Conservation (phyloP, 441 rosid genomes). For the Metrosideros polymorpha region DNA sequence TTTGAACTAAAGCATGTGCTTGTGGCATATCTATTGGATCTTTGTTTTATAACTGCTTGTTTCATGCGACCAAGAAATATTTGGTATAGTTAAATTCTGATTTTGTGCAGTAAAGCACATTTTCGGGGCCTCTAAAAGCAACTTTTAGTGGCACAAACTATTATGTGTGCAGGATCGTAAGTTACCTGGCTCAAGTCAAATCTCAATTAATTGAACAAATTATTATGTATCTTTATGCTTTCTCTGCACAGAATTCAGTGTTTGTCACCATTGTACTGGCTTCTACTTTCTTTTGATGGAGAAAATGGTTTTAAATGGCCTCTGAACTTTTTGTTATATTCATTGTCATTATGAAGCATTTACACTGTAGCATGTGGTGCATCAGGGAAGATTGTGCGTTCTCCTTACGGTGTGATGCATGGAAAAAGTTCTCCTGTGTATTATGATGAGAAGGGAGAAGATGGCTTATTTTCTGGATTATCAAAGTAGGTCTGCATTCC, state of each 20-base stretch:
- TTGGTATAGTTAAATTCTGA: neutral
- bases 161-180: neutral
- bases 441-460: slow-evolving; percentile 87
- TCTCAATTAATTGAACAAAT: neutral
- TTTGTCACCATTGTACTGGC: neutral
- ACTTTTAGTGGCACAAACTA: neutral
- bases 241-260: neutral
- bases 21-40: neutral
- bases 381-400: slow-evolving; percentile 79
- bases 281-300: neutral
- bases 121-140: neutral
- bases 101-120: neutral
- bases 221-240: neutral
- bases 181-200: neutral
- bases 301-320: neutral
- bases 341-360: neutral
- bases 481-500: slow-evolving; percentile 42
- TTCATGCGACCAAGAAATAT: neutral
- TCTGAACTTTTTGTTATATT: neutral
- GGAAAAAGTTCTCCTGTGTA: slow-evolving; percentile 84
- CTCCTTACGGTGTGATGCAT: slow-evolving; percentile 91
- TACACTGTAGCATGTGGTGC: slow-evolving; percentile 4
- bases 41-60: neutral
- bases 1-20: neutral
- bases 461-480: slow-evolving; percentile 70